These are phyloP conservation scores for Debaryomycetaceae sp. DNA, from an alignment of 1,139 yeast species.

Conservation along the genomic window DNA sequence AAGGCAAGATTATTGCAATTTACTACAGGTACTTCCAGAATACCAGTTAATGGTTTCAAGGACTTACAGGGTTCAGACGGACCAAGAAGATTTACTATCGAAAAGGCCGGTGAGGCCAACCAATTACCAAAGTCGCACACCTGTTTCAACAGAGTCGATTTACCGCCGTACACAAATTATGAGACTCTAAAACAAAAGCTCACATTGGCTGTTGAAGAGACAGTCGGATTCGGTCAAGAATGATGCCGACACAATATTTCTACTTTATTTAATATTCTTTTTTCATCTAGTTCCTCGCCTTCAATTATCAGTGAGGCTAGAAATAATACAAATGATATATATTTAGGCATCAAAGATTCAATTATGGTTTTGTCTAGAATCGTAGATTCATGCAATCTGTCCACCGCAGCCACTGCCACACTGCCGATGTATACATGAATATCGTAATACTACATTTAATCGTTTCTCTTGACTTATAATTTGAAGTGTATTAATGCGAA, in stretches of 20 bases:
- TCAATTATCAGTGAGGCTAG: background rate
- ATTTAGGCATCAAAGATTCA: too few relatives aligned
- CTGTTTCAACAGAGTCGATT: conserved; percentile 89
- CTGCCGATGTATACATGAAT: too few relatives aligned
- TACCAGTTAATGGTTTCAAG: conserved; percentile 97
- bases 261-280: background rate
- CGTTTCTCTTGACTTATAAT: too few relatives aligned
- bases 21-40: conserved; percentile 97
- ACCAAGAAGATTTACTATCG: conserved; percentile 96
- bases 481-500: too few relatives aligned
- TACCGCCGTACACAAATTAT: conserved; percentile 77
- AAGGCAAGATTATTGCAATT: conserved; percentile 93
- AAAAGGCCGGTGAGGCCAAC: conserved; percentile 91
- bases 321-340: background rate
- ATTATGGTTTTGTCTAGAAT: too few relatives aligned
- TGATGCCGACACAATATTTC: conserved; percentile 32
- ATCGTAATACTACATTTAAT: too few relatives aligned
- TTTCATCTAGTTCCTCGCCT: background rate
- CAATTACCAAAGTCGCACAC: conserved; percentile 97
- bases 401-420: too few relatives aligned
- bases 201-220: conserved; percentile 87
- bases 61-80: conserved; percentile 99
- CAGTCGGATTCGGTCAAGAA: conserved; percentile 97
- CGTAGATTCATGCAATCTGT: too few relatives aligned
- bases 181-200: conserved; percentile 77